Evolutionary conservation across 306 rosid genomes (phyloP).

Genomic region (Castanea crenata): DNA sequence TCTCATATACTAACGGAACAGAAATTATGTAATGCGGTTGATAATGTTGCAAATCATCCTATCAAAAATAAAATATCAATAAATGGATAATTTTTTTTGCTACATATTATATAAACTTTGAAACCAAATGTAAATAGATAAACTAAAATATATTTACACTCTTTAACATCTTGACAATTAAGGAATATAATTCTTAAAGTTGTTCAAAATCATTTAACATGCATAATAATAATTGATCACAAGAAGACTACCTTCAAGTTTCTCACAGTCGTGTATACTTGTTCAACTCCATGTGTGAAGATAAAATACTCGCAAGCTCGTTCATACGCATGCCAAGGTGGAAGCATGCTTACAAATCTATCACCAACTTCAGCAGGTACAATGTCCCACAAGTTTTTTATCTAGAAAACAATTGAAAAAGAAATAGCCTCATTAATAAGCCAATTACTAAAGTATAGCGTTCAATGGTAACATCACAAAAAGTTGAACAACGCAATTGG

Average conservation of each 20-base stretch:
- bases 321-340: slow-evolving; percentile 98
- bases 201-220: slow-evolving; percentile 1
- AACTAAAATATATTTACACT: neutral
- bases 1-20: slow-evolving; percentile 91
- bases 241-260: slow-evolving; percentile 74
- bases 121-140: neutral
- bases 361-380: slow-evolving; percentile 82
- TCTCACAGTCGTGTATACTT: slow-evolving; percentile 74
- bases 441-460: slow-evolving; percentile 14
- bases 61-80: slow-evolving; percentile 20
- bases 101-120: neutral
- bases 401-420: slow-evolving; percentile 38
- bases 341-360: slow-evolving; percentile 89
- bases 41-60: slow-evolving; percentile 73
- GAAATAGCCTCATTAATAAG: slow-evolving; percentile 9
- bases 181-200: neutral
- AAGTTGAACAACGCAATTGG: slow-evolving; percentile 11
- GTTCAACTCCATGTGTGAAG: slow-evolving; percentile 72
- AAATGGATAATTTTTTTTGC: slow-evolving; percentile 5
- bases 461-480: slow-evolving; percentile 20
- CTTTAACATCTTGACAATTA: neutral
- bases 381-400: slow-evolving; percentile 63
- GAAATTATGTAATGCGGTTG: slow-evolving; percentile 78
- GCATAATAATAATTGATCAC: slow-evolving; percentile 11
- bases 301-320: slow-evolving; percentile 87